phyloP scores from a whole-genome alignment of 306 rosid species.

The Arachis hypogaea region DNA sequence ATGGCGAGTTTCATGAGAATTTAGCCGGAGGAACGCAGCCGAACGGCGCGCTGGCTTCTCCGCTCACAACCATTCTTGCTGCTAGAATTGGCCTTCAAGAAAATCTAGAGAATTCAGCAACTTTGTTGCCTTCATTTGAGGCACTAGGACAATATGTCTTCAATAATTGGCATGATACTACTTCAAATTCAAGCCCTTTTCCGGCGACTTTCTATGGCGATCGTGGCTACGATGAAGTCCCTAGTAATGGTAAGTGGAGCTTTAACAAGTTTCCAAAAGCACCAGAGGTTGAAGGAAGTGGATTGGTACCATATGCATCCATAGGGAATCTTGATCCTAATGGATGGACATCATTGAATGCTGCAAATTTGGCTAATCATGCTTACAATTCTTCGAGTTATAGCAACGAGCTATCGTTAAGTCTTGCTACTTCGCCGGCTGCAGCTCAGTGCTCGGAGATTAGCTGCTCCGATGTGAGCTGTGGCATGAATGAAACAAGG shows the following conservation, averaged over 20 bases:
- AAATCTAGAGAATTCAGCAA: constrained; percentile 48
- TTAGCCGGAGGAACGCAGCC: constrained; percentile 35
- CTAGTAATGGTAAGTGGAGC: constrained; percentile 40
- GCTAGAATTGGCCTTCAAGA: constrained; percentile 54
- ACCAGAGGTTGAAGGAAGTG: constrained; percentile 37
- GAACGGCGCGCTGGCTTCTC: constrained; percentile 32
- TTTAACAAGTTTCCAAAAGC: constrained; percentile 40
- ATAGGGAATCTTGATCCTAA: constrained; percentile 47
- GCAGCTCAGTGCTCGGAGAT: constrained; percentile 58
- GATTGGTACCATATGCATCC: constrained; percentile 42
- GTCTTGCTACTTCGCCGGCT: constrained; percentile 63
- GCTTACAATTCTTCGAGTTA: constrained; percentile 48
- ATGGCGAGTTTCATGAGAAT: constrained; percentile 49
- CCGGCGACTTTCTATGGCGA: constrained; percentile 27
- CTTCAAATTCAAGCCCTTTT: constrained; percentile 51
- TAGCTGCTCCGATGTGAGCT: constrained; percentile 47
- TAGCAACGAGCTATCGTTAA: constrained; percentile 66
- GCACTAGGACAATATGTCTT: constrained; percentile 44
- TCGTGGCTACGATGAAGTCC: constrained; percentile 44
- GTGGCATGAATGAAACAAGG: constrained; percentile 48
- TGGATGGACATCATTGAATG: constrained; percentile 61
- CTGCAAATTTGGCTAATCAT: constrained; percentile 45
- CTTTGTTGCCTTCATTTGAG: constrained; percentile 48
- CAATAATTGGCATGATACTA: constrained; percentile 48
- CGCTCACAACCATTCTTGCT: constrained; percentile 46